Base-by-base conservation (phyloP, 192 early-diverging fungal species). In the Rhizophagus sp. region DNA sequence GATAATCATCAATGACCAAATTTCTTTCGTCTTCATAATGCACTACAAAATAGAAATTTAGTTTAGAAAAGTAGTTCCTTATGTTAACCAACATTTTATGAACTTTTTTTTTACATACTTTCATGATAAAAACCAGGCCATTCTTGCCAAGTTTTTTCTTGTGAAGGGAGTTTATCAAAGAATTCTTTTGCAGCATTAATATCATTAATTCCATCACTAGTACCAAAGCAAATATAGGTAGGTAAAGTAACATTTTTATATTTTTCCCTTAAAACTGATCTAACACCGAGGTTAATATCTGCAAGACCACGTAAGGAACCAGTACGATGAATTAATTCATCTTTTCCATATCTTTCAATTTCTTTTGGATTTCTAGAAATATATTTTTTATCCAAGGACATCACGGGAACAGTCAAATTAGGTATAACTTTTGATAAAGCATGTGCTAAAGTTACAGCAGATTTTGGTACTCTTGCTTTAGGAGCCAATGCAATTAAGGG, bases 81-180 rank as follows among this genome's bases (percentile, higher is more conserved):
- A 41, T 69, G 22, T 39, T 39, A 41, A 41, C 36, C 5, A 36
- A 4, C 2, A 5, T 36, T 36, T 36, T 36, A 36, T n/a, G 15
- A 44, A 39, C 19, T 10, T 8, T n/a, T 22, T n/a, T 22, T 39
- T n/a, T 41, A 44, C 68, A 41, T 39, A 70, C 68, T n/a, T 70
- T 70, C 68, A 70, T 70, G 68, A 70, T 70, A 70, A 70, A 33
- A 30, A 39, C 68, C 68, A 8, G 33, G 5, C 19, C 19, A 70
- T 70, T 70, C 68, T 5, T 39, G 68, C 15, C 22, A 70, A 33
- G 34, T 70, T 70, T 39, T n/a, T 34, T 70, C 19, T 0, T 39
- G 6, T 0, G 22, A 15, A 39, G 33, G 33, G 25, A 41, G 6
- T 36, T 70, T 70, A 15, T n/a, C 7, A 41, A 70, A 39, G 1